These are phyloP conservation scores for Trichoderma breve DNA, from an alignment of 2,329 filamentous ascomycete genomes.

Conservation along the genomic window DNA sequence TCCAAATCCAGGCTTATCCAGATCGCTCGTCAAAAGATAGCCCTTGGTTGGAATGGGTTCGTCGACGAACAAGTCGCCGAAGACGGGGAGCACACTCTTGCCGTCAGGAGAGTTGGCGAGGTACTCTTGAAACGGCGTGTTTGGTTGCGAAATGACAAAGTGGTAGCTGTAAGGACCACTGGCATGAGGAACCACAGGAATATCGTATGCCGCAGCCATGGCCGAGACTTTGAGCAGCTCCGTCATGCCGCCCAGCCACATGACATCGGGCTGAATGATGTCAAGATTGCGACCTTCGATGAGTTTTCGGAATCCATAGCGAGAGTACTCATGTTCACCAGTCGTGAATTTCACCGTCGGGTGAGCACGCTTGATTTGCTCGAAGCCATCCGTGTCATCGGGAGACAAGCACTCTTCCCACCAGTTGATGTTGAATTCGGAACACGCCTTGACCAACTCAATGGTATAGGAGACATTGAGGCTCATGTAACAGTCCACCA, in stretches of 20 bases:
- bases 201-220: constrained; percentile 88
- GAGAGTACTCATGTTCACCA: constrained; percentile 91
- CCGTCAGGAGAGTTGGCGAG: constrained; percentile 90
- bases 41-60: constrained; percentile 86
- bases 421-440: constrained; percentile 89
- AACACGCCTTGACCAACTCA: constrained; percentile 78
- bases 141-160: constrained; percentile 89
- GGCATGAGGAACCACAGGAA: constrained; percentile 92
- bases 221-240: constrained; percentile 87
- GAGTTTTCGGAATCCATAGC: constrained; percentile 92
- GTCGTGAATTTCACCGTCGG: constrained; percentile 92
- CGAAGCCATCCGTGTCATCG: constrained; percentile 89
- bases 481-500: constrained; percentile 98
- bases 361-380: constrained; percentile 84
- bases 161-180: constrained; percentile 95
- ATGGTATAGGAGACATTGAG: constrained; percentile 92
- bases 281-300: constrained; percentile 89
- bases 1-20: constrained; percentile 90
- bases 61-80: constrained; percentile 85
- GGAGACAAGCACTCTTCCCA: constrained; percentile 93
- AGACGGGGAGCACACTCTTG: constrained; percentile 71
- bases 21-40: constrained; percentile 70
- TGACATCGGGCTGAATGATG: constrained; percentile 93
- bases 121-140: constrained; percentile 94
- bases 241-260: constrained; percentile 94